Base-by-base conservation (phyloP, 129 eudicot species). In the Centaurea solstitialis region DNA sequence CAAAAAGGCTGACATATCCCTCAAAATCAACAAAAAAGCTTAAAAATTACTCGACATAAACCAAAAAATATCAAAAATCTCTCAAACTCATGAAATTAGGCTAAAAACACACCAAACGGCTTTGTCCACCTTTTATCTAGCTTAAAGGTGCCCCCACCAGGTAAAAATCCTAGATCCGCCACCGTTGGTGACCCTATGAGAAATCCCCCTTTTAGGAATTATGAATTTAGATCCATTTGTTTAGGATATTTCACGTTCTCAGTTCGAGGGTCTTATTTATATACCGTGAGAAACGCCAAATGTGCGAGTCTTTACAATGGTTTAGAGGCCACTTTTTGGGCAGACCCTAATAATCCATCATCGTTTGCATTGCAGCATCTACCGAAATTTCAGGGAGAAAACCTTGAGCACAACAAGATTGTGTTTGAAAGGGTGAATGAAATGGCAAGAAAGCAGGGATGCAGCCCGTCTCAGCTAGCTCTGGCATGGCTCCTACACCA, bases 401-500 rank as follows among this genome's bases (percentile, higher is more conserved):
- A 90, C 70, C 74, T 90, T 20, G 89, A 90, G 79, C 87, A 87
- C 35, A 87, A 90, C 59, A 83, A 83, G 77, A 72, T 39, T 7
- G 26, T 90, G 66, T 87, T 45, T 40, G 90, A 85, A 64, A 75
- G 76, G 72, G 81, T 90, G 21, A 80, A 76, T 26, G 76, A 69
- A 73, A 74, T 90, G 84, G 90, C 94, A 17, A 62, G 77, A 79
- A 90, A 75, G 38, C 86, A 90, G 72, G 92, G 90, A 24, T 88
- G 91, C 76, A 81, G 88, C 23, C 77, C 91, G 3, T 68, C 87
- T 5, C 90, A 88, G 79, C 78, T 90, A 53, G 92, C 94, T 10
- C 77, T 90, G 26, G 85, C 92, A 3, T 90, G 94, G 94, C 90
- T 88, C 28, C 87, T 86, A 53, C 92, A 90, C 72, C 92, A 83